Evolutionary conservation across 2,329 filamentous ascomycete species (phyloP), one percentile per base, ranked within the genome.

Genomic region (Gnomoniopsis sp.): DNA sequence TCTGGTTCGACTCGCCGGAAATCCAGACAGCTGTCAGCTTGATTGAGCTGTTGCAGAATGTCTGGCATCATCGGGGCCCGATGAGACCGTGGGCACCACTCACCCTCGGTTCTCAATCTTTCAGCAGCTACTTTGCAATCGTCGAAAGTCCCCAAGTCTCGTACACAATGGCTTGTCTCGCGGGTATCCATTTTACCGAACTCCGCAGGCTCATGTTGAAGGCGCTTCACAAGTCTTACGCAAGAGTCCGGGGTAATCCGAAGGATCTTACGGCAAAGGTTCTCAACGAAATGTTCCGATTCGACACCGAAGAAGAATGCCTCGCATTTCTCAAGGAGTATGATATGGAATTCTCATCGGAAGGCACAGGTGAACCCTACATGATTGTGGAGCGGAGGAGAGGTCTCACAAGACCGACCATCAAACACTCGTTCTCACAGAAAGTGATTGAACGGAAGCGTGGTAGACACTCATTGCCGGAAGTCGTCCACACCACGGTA

Each of bases 101-200:
- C 19, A 78, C 80, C 12, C 68, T 79, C 23, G 79, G 82, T 2
- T 74, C 80, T 44, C 77, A 78, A 21, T 75, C 77, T 6, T 82
- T 78, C 48, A 73, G 76, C 23, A 77, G 80, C 19, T 88, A 82
- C 68, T 88, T 88, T 66, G 76, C 79, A 23, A 85, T 88, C 50
- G 74, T 88, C 30, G 77, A 83, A 63, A 77, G 80, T 44, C 73
- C 76, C 0, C 72, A 75, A 17, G 80, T 87, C 2, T 88, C 86
- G 0, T 89, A 88, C 66, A 87, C 84, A 1, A 87, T 88, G 84
- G 86, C 85, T 15, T 88, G 86, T 64, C 82, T 89, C 60, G 85
- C 85, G 7, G 86, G 88, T 66, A 82, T 86, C n/a, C 84, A 87
- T 66, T 88, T 89, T 59, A 81, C 83, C 44, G 76, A 79, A 38